Evolutionary conservation across 2,329 filamentous ascomycete species (phyloP), one percentile per base, ranked within the genome.

Genomic region (Drechmeria coniospora): DNA sequence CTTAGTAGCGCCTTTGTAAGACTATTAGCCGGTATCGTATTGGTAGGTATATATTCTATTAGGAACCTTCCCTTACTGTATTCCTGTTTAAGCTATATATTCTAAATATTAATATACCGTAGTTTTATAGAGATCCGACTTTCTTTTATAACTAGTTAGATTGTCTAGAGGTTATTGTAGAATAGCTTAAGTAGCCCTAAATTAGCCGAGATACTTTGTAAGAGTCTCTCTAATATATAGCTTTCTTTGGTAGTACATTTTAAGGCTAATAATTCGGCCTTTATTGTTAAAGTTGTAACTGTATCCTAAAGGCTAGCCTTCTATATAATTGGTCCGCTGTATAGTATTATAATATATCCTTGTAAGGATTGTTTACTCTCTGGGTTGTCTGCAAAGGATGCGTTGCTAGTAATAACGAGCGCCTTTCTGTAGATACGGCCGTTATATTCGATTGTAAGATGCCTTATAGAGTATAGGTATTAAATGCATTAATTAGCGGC

Each of bases 61-160:
- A n/a, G n/a, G n/a, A n/a, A n/a, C n/a, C n/a, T n/a, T n/a, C 30
- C 26, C 13, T 26, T 22, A 10, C 17, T 12, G n/a, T 10, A 28
- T 21, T 32, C 26, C 15, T 32, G 22, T 12, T 27, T 23, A 6
- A 32, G 16, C 30, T 16, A 32, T 15, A 32, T 27, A 15, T 29
- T 26, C 13, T 28, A 18, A 9, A 32, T 29, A 21, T 32, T 20
- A 8, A 32, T 26, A 20, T 32, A 23, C 11, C 26, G 11, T 7
- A 32, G 21, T 14, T 26, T 15, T 11, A 26, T 28, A 8, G 11
- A 15, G n/a, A 32, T 32, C n/a, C 25, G 10, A 17, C 10, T 14
- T 17, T 26, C 25, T 6, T 26, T 17, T 4, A 26, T 17, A 6
- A 30, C 21, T 4, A 30, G 28, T 5, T 14, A 18, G 17, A 30